phyloP scores from a whole-genome alignment of 2,329 filamentous ascomycete species.

The Ophiostoma ulmi region DNA sequence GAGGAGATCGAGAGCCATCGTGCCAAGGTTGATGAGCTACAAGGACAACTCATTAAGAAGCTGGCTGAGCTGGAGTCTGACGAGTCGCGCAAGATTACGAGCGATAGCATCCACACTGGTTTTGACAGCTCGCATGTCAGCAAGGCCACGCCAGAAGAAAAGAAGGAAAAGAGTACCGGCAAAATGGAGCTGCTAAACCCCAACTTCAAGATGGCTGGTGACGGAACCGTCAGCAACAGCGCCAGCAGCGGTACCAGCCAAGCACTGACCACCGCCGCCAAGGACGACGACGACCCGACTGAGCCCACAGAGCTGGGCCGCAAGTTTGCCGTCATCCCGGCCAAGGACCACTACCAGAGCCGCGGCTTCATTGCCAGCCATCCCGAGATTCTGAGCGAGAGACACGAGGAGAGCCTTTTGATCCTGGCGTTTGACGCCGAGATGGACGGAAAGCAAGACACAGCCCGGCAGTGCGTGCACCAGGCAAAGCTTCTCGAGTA shows the following conservation, averaged over 20 bases:
- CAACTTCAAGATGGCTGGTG: conserved; percentile 30
- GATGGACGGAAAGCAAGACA: conserved; percentile 68
- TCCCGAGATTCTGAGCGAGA: conserved; percentile 69
- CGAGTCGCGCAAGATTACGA: conserved; percentile 86
- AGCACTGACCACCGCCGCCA: not conserved
- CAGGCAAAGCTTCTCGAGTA: conserved; percentile 91
- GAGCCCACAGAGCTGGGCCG: conserved; percentile 73
- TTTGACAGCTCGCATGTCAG: conserved; percentile 82
- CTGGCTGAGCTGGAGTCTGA: conserved; percentile 78
- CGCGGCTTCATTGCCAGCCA: conserved; percentile 74
- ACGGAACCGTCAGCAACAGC: not conserved
- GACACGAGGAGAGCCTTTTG: conserved; percentile 83
- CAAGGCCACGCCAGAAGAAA: conserved; percentile 46
- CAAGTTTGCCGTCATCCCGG: conserved; percentile 72
- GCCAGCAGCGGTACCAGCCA: conserved; percentile 30
- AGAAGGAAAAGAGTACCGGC: conserved; percentile 49
- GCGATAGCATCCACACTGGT: conserved; percentile 78
- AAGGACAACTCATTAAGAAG: conserved; percentile 68
- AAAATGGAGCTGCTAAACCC: conserved; percentile 74
- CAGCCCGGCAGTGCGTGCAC: conserved; percentile 81
- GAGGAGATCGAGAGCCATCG: conserved; percentile 72
- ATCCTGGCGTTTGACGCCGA: conserved; percentile 88
- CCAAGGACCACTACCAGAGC: conserved; percentile 66
- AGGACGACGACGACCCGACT: conserved; percentile 61
- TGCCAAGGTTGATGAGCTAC: conserved; percentile 70